These are phyloP conservation scores for Aspergillus arachidicola DNA, from an alignment of 2,329 filamentous ascomycete genomes.

Conservation along the genomic window DNA sequence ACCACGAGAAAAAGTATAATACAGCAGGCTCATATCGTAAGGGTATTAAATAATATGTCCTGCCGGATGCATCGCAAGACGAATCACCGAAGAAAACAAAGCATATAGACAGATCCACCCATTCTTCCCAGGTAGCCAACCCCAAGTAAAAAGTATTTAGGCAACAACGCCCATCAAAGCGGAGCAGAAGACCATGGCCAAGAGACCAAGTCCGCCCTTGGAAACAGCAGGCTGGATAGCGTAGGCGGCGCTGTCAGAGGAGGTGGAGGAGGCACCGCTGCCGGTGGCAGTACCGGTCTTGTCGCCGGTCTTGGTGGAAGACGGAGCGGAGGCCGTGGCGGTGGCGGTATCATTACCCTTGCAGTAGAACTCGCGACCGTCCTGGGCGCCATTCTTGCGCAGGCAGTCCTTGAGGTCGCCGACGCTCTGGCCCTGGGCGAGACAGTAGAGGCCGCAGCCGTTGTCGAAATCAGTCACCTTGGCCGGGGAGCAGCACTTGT, in stretches of 20 bases:
- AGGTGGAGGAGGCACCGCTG: slow-evolving; percentile 12
- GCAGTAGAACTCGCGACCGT: slow-evolving; percentile 48
- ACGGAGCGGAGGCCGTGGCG: slow-evolving; percentile 20
- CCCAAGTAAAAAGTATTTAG: neutral
- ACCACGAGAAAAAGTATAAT: neutral
- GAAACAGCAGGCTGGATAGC: slow-evolving; percentile 25
- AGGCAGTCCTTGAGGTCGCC: slow-evolving; percentile 44
- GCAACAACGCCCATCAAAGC: slow-evolving; percentile 30
- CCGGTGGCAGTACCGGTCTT: slow-evolving; percentile 6
- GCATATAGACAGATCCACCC: neutral
- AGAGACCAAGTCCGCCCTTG: slow-evolving; percentile 32
- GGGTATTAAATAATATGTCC: neutral
- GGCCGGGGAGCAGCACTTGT: slow-evolving; percentile 50
- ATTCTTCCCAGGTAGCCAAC: neutral
- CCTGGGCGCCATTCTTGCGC: slow-evolving; percentile 39
- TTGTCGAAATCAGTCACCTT: slow-evolving; percentile 50
- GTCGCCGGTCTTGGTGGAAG: slow-evolving; percentile 12
- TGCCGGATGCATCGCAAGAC: neutral
- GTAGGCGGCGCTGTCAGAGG: slow-evolving; percentile 20
- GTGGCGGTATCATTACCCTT: slow-evolving; percentile 39
- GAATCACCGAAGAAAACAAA: neutral
- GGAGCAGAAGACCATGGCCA: slow-evolving; percentile 36
- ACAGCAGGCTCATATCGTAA: neutral
- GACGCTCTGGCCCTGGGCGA: slow-evolving; percentile 45
- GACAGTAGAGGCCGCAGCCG: slow-evolving; percentile 56